Percentiles rank a stretch among this genome's conserved stretches.
Evolutionary conservation across 495 filamentous ascomycete genomes (phyloP).

Genomic region (Endocarpon pusillum): DNA sequence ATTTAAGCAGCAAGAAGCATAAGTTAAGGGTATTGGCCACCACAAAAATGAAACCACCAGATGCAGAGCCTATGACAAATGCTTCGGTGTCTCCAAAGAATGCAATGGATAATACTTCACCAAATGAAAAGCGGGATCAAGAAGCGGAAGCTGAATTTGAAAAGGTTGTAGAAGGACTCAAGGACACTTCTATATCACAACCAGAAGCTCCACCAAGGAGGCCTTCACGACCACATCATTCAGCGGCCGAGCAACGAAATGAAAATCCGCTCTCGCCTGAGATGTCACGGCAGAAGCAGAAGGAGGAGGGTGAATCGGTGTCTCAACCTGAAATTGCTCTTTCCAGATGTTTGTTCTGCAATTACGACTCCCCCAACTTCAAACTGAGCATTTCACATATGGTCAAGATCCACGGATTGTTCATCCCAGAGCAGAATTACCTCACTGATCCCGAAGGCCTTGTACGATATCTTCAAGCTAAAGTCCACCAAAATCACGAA

Average conservation of each 20-base stretch:
- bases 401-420: slow-evolving; percentile 85
- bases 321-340: slow-evolving; percentile 25
- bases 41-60: slow-evolving; percentile 35
- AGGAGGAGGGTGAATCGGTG: slow-evolving; percentile 17
- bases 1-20: slow-evolving; percentile 83
- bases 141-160: slow-evolving; percentile 60
- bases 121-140: slow-evolving; percentile 26
- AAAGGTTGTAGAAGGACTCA: slow-evolving; percentile 60
- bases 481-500: slow-evolving; percentile 57
- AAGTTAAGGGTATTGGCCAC: slow-evolving; percentile 42
- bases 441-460: slow-evolving; percentile 69
- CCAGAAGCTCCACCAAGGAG: slow-evolving; percentile 30
- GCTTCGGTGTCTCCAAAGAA: slow-evolving; percentile 85
- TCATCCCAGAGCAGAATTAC: slow-evolving; percentile 76
- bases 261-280: slow-evolving; percentile 19
- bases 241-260: slow-evolving; percentile 25
- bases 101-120: slow-evolving; percentile 36
- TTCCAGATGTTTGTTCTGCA: slow-evolving; percentile 79
- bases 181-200: slow-evolving; percentile 53
- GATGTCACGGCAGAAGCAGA: slow-evolving; percentile 6
- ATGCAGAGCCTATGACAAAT: slow-evolving; percentile 72
- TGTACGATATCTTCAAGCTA: slow-evolving; percentile 54
- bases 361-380: slow-evolving; percentile 53
- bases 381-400: slow-evolving; percentile 70
- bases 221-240: slow-evolving; percentile 38